Evolutionary conservation across 768 basidiomycete species (phyloP).

Genomic region (Multifurca ochricompacta): DNA sequence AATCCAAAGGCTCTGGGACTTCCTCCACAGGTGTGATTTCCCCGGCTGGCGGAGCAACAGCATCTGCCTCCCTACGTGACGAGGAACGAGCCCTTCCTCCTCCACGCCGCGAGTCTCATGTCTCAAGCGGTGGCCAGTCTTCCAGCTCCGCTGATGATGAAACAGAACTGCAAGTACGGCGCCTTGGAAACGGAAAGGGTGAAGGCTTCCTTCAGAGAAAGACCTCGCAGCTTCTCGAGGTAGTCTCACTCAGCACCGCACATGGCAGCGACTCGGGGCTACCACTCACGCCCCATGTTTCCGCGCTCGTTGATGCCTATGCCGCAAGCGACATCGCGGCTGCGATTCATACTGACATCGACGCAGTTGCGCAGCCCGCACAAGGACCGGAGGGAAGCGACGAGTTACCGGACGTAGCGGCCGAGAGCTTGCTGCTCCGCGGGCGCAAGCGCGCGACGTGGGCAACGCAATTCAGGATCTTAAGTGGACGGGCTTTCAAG

Average conservation of each 20-base stretch:
- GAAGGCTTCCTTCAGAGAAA: conserved; percentile 53
- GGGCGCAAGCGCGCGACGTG: conserved; percentile 78
- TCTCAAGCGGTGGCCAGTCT: conserved; percentile 22
- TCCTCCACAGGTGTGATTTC: conserved; percentile 25
- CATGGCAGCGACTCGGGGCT: conserved; percentile 28
- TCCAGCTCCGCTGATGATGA: conserved; percentile 35
- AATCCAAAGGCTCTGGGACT: conserved; percentile 29
- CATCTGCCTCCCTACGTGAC: conserved; percentile 41
- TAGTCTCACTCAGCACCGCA: conserved; percentile 35
- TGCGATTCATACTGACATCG: conserved; percentile 55
- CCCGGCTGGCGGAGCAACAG: conserved; percentile 28
- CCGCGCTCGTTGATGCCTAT: conserved; percentile 66
- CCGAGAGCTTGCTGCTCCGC: conserved; percentile 59
- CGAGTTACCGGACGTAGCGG: conserved; percentile 57
- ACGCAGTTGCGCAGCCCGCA: conserved; percentile 30
- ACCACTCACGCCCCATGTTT: conserved; percentile 48
- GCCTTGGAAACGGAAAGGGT: conserved; percentile 31
- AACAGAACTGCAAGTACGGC: conserved; percentile 45
- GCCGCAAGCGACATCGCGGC: conserved; percentile 57
- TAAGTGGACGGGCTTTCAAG: conserved; percentile 97
- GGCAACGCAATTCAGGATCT: conserved; percentile 85
- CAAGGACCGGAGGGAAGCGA: conserved; percentile 30
- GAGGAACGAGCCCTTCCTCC: conserved; percentile 56
- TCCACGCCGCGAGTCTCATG: neutral
- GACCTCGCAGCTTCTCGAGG: conserved; percentile 65